These are phyloP conservation scores for Hamamelis virginiana DNA, from an alignment of 164 flowering plant species.

Conservation along the genomic window DNA sequence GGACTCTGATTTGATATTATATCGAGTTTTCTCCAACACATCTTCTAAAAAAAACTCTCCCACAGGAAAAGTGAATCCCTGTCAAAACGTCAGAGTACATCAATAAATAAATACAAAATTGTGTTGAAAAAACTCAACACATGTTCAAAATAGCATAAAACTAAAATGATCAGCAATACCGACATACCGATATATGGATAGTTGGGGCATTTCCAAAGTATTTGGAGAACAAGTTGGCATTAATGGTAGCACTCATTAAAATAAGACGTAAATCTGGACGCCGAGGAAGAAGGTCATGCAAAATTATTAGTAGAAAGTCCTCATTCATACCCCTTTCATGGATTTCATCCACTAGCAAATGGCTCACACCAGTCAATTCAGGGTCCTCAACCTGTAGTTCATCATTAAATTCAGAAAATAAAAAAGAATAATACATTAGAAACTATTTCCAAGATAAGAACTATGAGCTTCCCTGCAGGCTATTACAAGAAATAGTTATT, in stretches of 20 bases:
- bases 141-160: background rate
- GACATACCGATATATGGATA: constrained; percentile 87
- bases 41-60: constrained; percentile 81
- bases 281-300: constrained; percentile 86
- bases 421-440: background rate
- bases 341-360: constrained; percentile 94
- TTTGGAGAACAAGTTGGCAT: constrained; percentile 87
- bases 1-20: constrained; percentile 57
- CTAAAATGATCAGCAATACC: constrained; percentile 35
- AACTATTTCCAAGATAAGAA: background rate
- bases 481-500: background rate
- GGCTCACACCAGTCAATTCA: constrained; percentile 71
- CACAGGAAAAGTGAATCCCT: constrained; percentile 91
- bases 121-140: background rate
- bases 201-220: constrained; percentile 89
- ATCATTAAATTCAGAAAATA: constrained; percentile 11
- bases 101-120: background rate
- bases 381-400: constrained; percentile 81
- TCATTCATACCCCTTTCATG: constrained; percentile 99
- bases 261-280: constrained; percentile 88
- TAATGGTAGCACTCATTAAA: constrained; percentile 96
- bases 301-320: constrained; percentile 82
- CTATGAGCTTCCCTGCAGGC: background rate
- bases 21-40: constrained; percentile 72
- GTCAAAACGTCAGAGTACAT: constrained; percentile 18